Evolutionary conservation across 1,284 basidiomycete genomes (phyloP), one percentile per base, ranked within the genome.

Genomic region (Termitomyces sp.): DNA sequence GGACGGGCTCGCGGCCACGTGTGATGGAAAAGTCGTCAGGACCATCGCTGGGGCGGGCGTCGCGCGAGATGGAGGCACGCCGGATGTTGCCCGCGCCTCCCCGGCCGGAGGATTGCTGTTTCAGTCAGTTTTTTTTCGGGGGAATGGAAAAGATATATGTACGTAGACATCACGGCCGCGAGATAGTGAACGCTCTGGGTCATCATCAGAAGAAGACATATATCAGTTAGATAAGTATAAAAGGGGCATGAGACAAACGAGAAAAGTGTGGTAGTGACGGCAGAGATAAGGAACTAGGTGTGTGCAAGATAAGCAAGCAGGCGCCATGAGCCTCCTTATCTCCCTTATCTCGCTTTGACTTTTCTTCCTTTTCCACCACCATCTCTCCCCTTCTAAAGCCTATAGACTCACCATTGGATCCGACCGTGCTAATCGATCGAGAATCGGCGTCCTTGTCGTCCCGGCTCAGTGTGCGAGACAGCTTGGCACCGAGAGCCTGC

Each of bases 81-180:
- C 77, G 75, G 52, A 88, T 81, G 67, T 88, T 89, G 34, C 86
- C 86, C 10, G 75, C 57, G 10, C 86, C 86, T 1, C 86, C 86
- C 55, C 86, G 73, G 5, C 86, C 85, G 18, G 79, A 80, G 5
- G 83, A 85, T 53, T 72, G 69, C 76, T 83, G 60, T 14, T n/a
- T n/a, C n/a, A n/a, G n/a, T n/a, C n/a, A n/a, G n/a, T n/a, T n/a
- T n/a, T n/a, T n/a, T n/a, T n/a, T n/a, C n/a, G n/a, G n/a, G n/a
- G n/a, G n/a, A n/a, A n/a, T n/a, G n/a, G n/a, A n/a, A 16, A 1
- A 35, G 26, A 41, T 2, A n/a, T 52, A 64, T 72, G 55, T 53
- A 73, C 73, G 14, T 68, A 70, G 28, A 63, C 59, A 0, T 75
- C 75, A 37, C 75, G 70, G 14, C 76, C 75, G 53, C 75, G 67